phyloP scores from a whole-genome alignment of 345 rosid genomes.

The Salix koriyanagi region DNA sequence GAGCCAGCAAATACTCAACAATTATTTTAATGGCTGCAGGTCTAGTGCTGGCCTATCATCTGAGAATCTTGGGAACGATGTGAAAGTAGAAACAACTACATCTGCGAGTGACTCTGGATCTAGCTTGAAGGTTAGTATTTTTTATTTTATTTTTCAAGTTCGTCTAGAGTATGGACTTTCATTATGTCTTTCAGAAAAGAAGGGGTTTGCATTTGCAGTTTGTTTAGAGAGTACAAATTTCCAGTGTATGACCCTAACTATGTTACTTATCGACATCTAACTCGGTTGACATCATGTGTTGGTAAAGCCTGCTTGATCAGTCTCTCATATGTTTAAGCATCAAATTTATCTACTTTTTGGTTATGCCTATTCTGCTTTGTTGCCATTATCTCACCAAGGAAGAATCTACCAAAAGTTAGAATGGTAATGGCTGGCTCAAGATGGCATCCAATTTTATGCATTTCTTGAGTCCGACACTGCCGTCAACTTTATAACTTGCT shows the following conservation, averaged over 20 bases:
- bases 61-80: conserved; percentile 44
- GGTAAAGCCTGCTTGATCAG: background rate
- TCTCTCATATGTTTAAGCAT: background rate
- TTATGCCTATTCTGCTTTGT: background rate
- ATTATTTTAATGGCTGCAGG: conserved; percentile 35
- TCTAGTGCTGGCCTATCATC: conserved; percentile 51
- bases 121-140: conserved; percentile 43
- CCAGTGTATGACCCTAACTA: no score
- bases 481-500: no score
- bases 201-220: background rate
- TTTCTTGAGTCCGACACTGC: no score
- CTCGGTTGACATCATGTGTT: background rate
- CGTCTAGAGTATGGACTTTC: background rate
- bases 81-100: conserved; percentile 32
- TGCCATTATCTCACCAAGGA: no score
- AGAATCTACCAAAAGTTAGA: no score
- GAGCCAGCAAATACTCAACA: background rate
- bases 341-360: background rate
- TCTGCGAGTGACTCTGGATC: conserved; percentile 47
- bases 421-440: no score
- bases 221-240: background rate
- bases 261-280: no score
- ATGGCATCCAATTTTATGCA: no score
- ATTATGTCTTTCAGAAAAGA: background rate
- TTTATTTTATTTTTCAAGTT: background rate